These are phyloP conservation scores for Polygonum aviculare DNA, from an alignment of 148 eudicot genomes.

Conservation along the genomic window DNA sequence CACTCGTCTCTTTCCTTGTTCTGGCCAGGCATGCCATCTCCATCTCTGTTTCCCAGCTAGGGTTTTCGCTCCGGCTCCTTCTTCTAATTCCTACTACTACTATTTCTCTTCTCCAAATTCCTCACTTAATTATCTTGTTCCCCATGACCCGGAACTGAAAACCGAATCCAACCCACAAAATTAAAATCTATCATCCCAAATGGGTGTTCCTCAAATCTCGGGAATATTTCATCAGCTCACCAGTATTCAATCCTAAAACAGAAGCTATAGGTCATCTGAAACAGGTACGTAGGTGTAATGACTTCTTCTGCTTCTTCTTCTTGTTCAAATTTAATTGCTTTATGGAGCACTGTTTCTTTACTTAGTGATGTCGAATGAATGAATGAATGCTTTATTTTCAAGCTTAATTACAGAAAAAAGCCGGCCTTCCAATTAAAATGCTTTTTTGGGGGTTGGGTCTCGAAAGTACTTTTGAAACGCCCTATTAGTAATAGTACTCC, in stretches of 20 bases:
- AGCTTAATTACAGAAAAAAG: neutral
- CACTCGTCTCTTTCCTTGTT: constrained; percentile 6
- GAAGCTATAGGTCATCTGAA: neutral
- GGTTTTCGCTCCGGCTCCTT: neutral
- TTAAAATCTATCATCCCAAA: neutral
- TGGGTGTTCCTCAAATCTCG: neutral
- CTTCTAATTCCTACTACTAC: neutral
- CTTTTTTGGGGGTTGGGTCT: neutral
- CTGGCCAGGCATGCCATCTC: constrained; percentile 1
- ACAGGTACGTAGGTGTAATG: neutral
- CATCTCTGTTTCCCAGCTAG: constrained; percentile 6
- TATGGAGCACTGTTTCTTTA: neutral
- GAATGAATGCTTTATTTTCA: neutral
- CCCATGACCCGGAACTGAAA: neutral
- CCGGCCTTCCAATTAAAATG: neutral
- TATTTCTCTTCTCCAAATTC: neutral
- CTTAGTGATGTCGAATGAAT: too few species aligned
- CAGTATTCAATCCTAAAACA: neutral
- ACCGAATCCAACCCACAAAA: neutral
- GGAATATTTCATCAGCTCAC: neutral
- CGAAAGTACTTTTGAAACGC: constrained; percentile 4
- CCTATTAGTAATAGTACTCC: neutral
- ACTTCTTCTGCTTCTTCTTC: neutral
- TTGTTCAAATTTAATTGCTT: neutral
- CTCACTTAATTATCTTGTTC: neutral